A percentile compares a stretch with the other conserved stretches of the same genome.
phyloP scores from a whole-genome alignment of 768 basidiomycete species.

The Boletus patriciae region DNA sequence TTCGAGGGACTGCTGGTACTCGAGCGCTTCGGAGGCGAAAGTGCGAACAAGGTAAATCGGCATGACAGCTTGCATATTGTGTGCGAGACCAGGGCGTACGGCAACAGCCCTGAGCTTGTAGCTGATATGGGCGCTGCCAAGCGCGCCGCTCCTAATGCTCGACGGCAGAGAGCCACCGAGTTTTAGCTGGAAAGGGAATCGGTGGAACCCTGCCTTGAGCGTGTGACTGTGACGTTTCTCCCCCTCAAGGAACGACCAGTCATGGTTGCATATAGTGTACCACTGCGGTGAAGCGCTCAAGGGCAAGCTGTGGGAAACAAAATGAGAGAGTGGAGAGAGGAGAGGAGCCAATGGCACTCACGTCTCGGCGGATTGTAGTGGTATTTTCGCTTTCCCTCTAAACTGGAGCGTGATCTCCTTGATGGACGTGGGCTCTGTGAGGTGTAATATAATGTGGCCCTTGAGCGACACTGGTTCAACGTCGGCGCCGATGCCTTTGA shows the following conservation, averaged over 20 bases:
- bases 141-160: conserved; percentile 54
- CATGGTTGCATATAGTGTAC: conserved; percentile 73
- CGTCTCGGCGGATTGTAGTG: conserved; percentile 57
- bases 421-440: conserved; percentile 79
- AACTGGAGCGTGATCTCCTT: conserved; percentile 85
- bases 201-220: conserved; percentile 92
- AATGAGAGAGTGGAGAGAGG: neutral
- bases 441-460: conserved; percentile 77
- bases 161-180: conserved; percentile 87
- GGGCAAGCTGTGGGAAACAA: conserved; percentile 13
- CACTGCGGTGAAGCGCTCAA: conserved; percentile 42
- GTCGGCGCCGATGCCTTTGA: conserved; percentile 80
- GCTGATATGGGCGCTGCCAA: conserved; percentile 64
- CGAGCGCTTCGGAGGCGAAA: conserved; percentile 79
- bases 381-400: conserved; percentile 76
- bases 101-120: conserved; percentile 91
- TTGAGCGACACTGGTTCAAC: conserved; percentile 80
- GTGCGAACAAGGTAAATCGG: conserved; percentile 71
- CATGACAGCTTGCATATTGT: conserved; percentile 60
- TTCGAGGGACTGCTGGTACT: conserved; percentile 95
- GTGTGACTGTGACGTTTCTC: conserved; percentile 78
- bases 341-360: conserved; percentile 37
- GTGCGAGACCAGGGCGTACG: conserved; percentile 70
- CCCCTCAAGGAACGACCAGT: conserved; percentile 92
- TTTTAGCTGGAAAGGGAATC: conserved; percentile 89